Conservation (phyloP, 2,329 filamentous ascomycete genomes). For the Pyricularia grisea region DNA sequence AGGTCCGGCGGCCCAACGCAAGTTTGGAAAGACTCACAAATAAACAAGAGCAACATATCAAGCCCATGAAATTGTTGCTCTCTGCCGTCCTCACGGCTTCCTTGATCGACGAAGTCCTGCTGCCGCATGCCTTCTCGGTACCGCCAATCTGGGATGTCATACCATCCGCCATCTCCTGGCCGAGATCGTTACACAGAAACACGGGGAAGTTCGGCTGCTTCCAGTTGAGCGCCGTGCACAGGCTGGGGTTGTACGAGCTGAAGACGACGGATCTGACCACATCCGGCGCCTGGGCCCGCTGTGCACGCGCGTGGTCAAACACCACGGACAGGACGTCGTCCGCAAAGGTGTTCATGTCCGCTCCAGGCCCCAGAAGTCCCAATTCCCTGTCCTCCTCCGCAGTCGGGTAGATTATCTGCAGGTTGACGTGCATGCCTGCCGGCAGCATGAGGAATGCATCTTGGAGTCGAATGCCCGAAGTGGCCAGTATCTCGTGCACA, state of each 20-base stretch:
- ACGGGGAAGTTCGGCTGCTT: constrained; percentile 98
- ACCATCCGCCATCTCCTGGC: constrained; percentile 40
- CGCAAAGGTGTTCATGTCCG: constrained; percentile 78
- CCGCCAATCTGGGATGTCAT: constrained; percentile 19
- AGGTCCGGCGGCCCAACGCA: too few relatives aligned
- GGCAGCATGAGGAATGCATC: constrained; percentile 71
- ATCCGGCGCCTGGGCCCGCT: constrained; percentile 55
- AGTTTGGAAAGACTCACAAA: constrained; percentile 49
- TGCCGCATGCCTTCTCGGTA: constrained; percentile 47
- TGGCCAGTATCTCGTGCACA: constrained; percentile 63
- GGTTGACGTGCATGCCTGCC: constrained; percentile 72
- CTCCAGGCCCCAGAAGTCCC: constrained; percentile 56
- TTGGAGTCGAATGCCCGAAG: constrained; percentile 68
- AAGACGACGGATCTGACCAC: constrained; percentile 84
- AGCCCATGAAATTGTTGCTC: constrained; percentile 95
- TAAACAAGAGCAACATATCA: constrained; percentile 81
- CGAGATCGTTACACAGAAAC: constrained; percentile 88
- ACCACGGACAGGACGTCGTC: constrained; percentile 78
- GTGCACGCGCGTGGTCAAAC: constrained; percentile 77
- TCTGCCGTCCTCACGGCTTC: constrained; percentile 89
- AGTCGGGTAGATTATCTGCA: constrained; percentile 86
- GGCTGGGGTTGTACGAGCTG: constrained; percentile 80
- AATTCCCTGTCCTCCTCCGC: constrained; percentile 60
- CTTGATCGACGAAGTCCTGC: constrained; percentile 78
- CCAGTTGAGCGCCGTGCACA: constrained; percentile 96